Evolutionary conservation across 306 rosid genomes (phyloP).

Genomic region (Cyamopsis tetragonoloba): DNA sequence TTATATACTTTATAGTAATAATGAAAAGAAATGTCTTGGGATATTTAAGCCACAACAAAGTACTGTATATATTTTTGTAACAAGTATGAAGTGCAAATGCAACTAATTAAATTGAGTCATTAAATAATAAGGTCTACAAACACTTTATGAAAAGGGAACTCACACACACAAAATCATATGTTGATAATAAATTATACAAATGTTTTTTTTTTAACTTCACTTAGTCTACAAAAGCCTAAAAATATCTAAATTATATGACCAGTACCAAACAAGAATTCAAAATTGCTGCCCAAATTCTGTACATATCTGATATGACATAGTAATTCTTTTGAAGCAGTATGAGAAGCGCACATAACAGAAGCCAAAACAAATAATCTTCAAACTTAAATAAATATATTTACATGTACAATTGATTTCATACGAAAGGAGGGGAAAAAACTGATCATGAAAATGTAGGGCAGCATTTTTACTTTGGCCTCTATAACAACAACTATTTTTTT

Average conservation of each 20-base stretch:
- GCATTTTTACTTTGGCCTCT: background rate
- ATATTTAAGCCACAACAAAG: background rate
- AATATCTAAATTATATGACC: background rate
- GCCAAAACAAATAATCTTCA: background rate
- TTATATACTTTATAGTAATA: slow-evolving; percentile 8
- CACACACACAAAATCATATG: background rate
- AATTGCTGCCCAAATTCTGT: background rate
- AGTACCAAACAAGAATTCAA: background rate
- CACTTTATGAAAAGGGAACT: background rate
- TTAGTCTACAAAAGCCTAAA: background rate
- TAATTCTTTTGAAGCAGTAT: background rate
- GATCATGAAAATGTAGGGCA: background rate
- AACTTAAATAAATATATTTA: background rate
- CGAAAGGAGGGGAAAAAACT: background rate
- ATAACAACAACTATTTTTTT: background rate
- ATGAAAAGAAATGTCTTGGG: slow-evolving; percentile 1
- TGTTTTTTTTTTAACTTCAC: background rate
- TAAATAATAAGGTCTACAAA: background rate
- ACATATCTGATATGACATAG: background rate
- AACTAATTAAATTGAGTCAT: background rate
- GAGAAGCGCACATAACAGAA: slow-evolving; percentile 1
- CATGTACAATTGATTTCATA: background rate
- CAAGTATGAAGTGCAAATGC: background rate
- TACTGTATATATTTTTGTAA: background rate
- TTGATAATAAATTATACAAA: background rate